Percentiles rank a stretch among this genome's conserved stretches.
These are phyloP conservation scores for Pseudogymnoascus sp. DNA, from an alignment of 2,329 filamentous ascomycete species.

Conservation along the genomic window DNA sequence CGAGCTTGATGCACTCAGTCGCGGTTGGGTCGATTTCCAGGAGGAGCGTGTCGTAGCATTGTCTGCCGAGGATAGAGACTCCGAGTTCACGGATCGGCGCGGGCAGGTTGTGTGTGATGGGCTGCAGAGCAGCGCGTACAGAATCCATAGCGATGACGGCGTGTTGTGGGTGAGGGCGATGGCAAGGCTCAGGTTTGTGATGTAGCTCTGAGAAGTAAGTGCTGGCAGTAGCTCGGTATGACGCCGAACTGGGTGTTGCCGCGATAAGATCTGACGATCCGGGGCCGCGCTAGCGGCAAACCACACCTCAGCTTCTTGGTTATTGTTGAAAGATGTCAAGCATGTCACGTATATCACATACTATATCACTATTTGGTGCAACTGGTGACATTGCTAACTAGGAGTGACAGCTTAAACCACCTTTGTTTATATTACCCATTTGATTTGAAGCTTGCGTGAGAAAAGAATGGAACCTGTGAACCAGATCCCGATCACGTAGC, in stretches of 20 bases:
- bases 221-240: background rate
- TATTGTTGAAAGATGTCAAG: background rate
- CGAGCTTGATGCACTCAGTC: constrained; percentile 76
- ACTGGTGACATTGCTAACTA: background rate
- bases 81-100: constrained; percentile 66
- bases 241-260: background rate
- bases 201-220: background rate
- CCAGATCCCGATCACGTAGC: background rate
- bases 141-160: background rate
- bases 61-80: constrained; percentile 69
- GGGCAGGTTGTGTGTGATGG: constrained; percentile 68
- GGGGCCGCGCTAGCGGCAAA: background rate
- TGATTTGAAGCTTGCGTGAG: background rate
- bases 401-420: background rate
- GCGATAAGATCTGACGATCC: background rate
- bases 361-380: background rate
- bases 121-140: constrained; percentile 38
- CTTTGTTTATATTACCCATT: background rate
- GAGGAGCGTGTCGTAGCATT: constrained; percentile 80
- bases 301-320: background rate
- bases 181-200: background rate
- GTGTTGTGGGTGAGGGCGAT: background rate
- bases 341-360: background rate
- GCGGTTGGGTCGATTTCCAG: constrained; percentile 76
- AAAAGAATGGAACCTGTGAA: background rate